Conservation (phyloP, 169 alveolate genomes). For the Neospora caninum region DNA sequence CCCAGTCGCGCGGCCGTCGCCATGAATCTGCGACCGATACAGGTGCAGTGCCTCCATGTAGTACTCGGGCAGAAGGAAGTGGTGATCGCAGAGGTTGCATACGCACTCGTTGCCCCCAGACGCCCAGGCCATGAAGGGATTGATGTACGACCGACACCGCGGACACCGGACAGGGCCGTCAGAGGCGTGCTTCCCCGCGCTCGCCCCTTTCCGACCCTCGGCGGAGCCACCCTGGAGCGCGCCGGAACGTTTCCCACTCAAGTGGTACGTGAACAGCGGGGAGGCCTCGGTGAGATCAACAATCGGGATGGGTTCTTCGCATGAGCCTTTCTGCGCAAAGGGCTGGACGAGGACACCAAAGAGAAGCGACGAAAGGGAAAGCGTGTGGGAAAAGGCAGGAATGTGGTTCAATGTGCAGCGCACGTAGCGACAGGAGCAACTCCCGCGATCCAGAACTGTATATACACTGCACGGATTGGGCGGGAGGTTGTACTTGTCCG, state of each 20-base stretch:
- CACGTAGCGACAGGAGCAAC: constrained; percentile 68
- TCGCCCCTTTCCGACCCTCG: constrained; percentile 14
- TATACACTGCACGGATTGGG: constrained; percentile 52
- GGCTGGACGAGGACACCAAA: constrained; percentile 61
- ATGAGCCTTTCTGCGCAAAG: constrained; percentile 60
- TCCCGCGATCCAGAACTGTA: constrained; percentile 66
- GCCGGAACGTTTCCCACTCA: constrained; percentile 16
- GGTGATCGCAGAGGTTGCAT: constrained; percentile 75
- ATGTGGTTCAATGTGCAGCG: constrained; percentile 65
- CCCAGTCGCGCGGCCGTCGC: constrained; percentile 2
- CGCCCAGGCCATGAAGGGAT: constrained; percentile 75
- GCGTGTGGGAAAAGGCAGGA: constrained; percentile 65
- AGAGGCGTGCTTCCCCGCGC: neutral
- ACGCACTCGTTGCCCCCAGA: constrained; percentile 73
- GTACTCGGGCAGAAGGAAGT: constrained; percentile 67
- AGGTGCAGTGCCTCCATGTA: constrained; percentile 57
- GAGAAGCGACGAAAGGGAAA: constrained; percentile 54
- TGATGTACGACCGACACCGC: constrained; percentile 73
- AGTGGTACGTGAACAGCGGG: constrained; percentile 25
- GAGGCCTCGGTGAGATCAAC: constrained; percentile 49
- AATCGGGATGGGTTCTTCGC: constrained; percentile 57
- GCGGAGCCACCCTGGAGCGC: constrained; percentile 32
- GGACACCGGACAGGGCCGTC: constrained; percentile 74
- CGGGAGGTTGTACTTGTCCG: constrained; percentile 63
- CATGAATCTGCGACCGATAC: constrained; percentile 56